Evolutionary conservation across 371 early-diverging fungal species (phyloP), one percentile per base, ranked within the genome.

Genomic region (Phascolomyces articulosus): DNA sequence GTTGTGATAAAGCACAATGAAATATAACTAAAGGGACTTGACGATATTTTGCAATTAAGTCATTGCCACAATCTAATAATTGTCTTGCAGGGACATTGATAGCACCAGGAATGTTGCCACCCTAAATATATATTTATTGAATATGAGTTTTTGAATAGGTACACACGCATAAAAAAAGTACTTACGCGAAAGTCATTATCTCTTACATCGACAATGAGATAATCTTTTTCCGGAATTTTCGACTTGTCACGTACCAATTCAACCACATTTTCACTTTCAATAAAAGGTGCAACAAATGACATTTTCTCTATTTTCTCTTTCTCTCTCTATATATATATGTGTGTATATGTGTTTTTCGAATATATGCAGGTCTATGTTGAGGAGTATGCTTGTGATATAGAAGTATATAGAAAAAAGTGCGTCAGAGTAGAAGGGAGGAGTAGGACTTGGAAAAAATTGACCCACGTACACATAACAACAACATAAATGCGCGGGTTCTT

Each of bases 1-100:
- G 59, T 73, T 95, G 93, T 15, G 94, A 94, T 26, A 93, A 71
- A 4, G 93, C 91, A 67, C 96, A 96, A 68, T 95, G 95, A 67
- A 96, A 94, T 62, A 89, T 83, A 1, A 96, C 75, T 24, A 72
- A 68, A 0, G 92, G 91, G 1, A 92, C 87, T 15, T 74, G 34
- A n/a, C 68, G 48, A 69, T 90, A 88, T 55, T 85, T 62, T 18
- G 72, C 72, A 41, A 89, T 73, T 21, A 90, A 61, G 0, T 61
- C 64, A 2, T 79, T 78, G 0, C 86, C 80, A 48, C 67, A 59
- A 29, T 86, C 87, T 4, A 72, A 65, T 58, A 95, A 70, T 44
- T 85, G 72, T 23, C 73, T 75, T 0, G 93, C 83, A 0, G 94
- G 93, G n/a, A 94, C 74, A 71, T 96, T 93, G 55, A 87, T 56